Evolutionary conservation across 208 protist genomes (phyloP).

Genomic region (Chromosphaera perkinsii): DNA sequence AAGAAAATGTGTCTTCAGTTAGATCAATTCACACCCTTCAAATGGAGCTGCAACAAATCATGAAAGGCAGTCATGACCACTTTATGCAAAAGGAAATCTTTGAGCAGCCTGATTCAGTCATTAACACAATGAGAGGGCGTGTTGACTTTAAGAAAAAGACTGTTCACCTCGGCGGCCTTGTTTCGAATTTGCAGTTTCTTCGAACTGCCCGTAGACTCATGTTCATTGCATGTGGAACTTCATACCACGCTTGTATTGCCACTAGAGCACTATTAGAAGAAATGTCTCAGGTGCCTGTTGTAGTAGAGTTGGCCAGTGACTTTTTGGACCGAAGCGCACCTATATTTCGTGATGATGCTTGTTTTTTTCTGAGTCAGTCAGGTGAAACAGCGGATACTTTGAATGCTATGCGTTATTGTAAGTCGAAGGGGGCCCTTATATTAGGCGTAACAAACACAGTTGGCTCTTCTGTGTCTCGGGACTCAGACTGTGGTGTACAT

Average conservation of each 20-base stretch:
- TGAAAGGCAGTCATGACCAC: constrained; percentile 70
- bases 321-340: constrained; percentile 74
- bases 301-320: constrained; percentile 78
- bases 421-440: constrained; percentile 60
- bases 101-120: constrained; percentile 82
- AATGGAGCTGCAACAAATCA: constrained; percentile 70
- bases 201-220: constrained; percentile 67
- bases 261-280: constrained; percentile 75
- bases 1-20: constrained; percentile 25
- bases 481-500: constrained; percentile 72
- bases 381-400: constrained; percentile 86
- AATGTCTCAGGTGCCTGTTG: constrained; percentile 72
- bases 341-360: constrained; percentile 73
- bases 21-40: constrained; percentile 68
- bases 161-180: constrained; percentile 78
- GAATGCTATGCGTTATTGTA: constrained; percentile 72
- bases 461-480: constrained; percentile 75
- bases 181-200: constrained; percentile 51
- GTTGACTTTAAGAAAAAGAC: constrained; percentile 63
- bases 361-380: constrained; percentile 74
- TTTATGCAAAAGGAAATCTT: constrained; percentile 96
- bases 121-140: constrained; percentile 81
- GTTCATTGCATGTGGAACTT: constrained; percentile 86
- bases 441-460: constrained; percentile 86
- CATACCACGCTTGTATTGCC: constrained; percentile 77